These are phyloP conservation scores for Vicia villosa DNA, from an alignment of 306 rosid genomes.

Conservation along the genomic window DNA sequence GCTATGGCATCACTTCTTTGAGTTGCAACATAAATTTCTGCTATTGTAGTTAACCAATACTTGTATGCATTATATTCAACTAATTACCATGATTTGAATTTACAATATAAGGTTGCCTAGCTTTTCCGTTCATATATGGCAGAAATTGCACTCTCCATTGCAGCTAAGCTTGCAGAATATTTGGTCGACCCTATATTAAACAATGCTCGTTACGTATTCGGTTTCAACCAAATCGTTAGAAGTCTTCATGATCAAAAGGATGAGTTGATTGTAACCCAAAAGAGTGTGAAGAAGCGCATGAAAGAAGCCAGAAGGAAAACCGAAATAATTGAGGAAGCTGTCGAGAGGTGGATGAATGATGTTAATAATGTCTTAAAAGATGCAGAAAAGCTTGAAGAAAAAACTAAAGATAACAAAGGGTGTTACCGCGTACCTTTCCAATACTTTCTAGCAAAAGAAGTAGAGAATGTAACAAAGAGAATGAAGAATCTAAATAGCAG, in stretches of 20 bases:
- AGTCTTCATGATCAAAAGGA: neutral
- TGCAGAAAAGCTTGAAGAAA: constrained; percentile 4
- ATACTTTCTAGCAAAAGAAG: constrained; percentile 20
- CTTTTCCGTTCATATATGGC: constrained; percentile 19
- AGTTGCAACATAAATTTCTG: neutral
- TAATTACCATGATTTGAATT: neutral
- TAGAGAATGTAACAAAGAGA: constrained; percentile 11
- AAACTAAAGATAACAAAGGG: neutral
- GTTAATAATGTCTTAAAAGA: neutral
- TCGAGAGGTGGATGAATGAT: constrained; percentile 20
- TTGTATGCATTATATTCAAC: neutral
- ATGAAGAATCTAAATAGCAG: neutral
- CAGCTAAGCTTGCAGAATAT: constrained; percentile 8
- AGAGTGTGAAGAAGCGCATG: neutral
- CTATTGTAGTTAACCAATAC: neutral
- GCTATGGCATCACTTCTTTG: too few relatives aligned
- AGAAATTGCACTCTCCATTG: constrained; percentile 3
- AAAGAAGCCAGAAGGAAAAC: constrained; percentile 16
- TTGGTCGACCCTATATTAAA: constrained; percentile 16
- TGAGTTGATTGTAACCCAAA: neutral
- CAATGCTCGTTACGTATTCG: constrained; percentile 22
- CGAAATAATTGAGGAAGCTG: neutral
- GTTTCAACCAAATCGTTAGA: constrained; percentile 5
- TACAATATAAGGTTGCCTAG: neutral
- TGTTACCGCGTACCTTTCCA: constrained; percentile 11